phyloP scores from a whole-genome alignment of 768 basidiomycete species.

The Kwoniella sp. region DNA sequence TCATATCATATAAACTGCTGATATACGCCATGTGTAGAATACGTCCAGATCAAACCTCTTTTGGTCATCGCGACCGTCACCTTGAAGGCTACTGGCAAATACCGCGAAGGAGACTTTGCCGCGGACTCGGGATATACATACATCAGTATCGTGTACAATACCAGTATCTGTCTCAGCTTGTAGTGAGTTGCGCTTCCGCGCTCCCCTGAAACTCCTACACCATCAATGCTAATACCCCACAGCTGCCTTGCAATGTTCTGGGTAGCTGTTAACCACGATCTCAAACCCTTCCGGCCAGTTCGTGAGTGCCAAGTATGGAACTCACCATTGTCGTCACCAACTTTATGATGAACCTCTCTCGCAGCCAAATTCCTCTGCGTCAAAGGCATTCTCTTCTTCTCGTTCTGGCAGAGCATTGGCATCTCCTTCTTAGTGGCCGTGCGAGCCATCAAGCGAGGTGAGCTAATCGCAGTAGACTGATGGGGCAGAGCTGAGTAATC shows the following conservation, averaged over 20 bases:
- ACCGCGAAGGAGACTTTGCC: slow-evolving; percentile 81
- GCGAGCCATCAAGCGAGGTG: slow-evolving; percentile 62
- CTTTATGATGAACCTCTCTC: too few relatives aligned
- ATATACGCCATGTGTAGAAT: slow-evolving; percentile 60
- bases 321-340: slow-evolving; percentile 11
- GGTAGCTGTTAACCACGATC: slow-evolving; percentile 82
- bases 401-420: slow-evolving; percentile 90
- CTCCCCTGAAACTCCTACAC: too few relatives aligned
- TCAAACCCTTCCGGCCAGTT: slow-evolving; percentile 67
- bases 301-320: slow-evolving; percentile 30
- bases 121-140: slow-evolving; percentile 86
- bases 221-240: too few relatives aligned
- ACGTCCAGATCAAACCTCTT: slow-evolving; percentile 92
- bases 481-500: neutral
- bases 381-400: slow-evolving; percentile 96
- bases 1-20: neutral
- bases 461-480: slow-evolving; percentile 10
- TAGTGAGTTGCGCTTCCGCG: too few relatives aligned
- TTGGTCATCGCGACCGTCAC: slow-evolving; percentile 78
- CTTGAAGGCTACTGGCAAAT: slow-evolving; percentile 79
- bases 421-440: slow-evolving; percentile 85
- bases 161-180: slow-evolving; percentile 50
- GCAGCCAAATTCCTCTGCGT: slow-evolving; percentile 94
- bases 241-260: slow-evolving; percentile 92
- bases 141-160: slow-evolving; percentile 65